A percentile compares a stretch with the other conserved stretches of the same genome.
These are phyloP conservation scores for Scheffersomyces amazonensis DNA, from an alignment of 805 yeast species.

Conservation along the genomic window DNA sequence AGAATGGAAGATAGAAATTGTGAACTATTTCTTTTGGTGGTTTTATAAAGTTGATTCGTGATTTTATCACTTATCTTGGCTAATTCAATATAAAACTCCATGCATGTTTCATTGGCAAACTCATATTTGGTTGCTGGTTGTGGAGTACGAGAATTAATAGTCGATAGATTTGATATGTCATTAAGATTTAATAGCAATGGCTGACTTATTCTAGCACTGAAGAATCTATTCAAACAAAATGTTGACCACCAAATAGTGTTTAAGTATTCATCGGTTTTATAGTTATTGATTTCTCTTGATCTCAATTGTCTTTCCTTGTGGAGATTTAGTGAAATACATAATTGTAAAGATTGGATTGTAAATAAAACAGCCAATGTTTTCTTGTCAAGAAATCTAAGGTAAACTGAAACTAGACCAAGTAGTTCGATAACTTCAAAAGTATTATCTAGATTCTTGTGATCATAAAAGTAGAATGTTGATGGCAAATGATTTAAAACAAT, in stretches of 20 bases:
- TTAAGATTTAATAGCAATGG: conserved; percentile 17
- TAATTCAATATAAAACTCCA: conserved; percentile 18
- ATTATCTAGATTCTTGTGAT: conserved; percentile 8
- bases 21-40: not conserved
- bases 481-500: conserved; percentile 18
- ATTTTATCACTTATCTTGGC: conserved; percentile 24
- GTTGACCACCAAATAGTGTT: conserved; percentile 22
- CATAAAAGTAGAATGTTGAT: conserved; percentile 12
- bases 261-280: conserved; percentile 2
- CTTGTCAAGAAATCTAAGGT: conserved; percentile 22
- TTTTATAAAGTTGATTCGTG: conserved; percentile 14
- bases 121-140: conserved; percentile 7
- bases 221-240: conserved; percentile 23
- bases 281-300: conserved; percentile 4
- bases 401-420: conserved; percentile 19
- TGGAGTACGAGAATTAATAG: not conserved
- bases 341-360: conserved; percentile 21
- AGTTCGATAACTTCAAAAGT: conserved; percentile 21
- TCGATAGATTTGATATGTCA: conserved; percentile 17
- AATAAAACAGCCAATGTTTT: conserved; percentile 22
- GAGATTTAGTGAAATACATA: conserved; percentile 23
- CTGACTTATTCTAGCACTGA: conserved; percentile 21
- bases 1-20: conserved; percentile 4
- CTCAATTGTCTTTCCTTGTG: conserved; percentile 13
- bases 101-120: conserved; percentile 9